phyloP scores from a whole-genome alignment of 768 basidiomycete genomes.

The Leccinum variicolor region DNA sequence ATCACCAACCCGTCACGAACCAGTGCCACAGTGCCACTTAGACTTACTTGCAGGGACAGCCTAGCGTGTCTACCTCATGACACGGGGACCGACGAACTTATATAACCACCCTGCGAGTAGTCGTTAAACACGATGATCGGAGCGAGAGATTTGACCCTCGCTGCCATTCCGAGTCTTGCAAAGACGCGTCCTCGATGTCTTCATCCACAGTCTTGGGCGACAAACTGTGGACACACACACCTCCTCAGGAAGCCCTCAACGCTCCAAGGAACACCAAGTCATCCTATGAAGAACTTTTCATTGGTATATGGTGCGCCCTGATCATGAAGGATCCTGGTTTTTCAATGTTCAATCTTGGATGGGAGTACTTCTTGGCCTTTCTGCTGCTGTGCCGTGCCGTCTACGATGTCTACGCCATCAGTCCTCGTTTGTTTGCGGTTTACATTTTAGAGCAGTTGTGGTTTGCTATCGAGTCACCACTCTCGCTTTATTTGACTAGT shows the following conservation, averaged over 20 bases:
- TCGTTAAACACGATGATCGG: neutral
- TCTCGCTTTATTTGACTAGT: slow-evolving; percentile 25
- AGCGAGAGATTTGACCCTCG: neutral
- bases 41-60: too few species aligned
- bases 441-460: slow-evolving; percentile 11
- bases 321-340: slow-evolving; percentile 10
- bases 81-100: too few species aligned
- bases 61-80: too few species aligned
- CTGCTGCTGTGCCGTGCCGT: slow-evolving; percentile 14
- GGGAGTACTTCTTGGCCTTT: neutral
- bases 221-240: neutral
- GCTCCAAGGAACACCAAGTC: neutral
- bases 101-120: too few species aligned
- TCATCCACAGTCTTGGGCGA: neutral
- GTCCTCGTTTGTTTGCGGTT: slow-evolving; percentile 16
- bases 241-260: neutral
- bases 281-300: slow-evolving; percentile 9
- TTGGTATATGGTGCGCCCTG: slow-evolving; percentile 27
- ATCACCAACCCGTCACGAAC: too few species aligned
- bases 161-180: neutral
- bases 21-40: too few species aligned
- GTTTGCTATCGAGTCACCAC: slow-evolving; percentile 15
- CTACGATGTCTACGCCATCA: slow-evolving; percentile 22
- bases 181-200: neutral
- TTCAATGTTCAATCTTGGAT: slow-evolving; percentile 7